Evolutionary conservation across 2,329 filamentous ascomycete species (phyloP).

Genomic region (Amphichorda felina): DNA sequence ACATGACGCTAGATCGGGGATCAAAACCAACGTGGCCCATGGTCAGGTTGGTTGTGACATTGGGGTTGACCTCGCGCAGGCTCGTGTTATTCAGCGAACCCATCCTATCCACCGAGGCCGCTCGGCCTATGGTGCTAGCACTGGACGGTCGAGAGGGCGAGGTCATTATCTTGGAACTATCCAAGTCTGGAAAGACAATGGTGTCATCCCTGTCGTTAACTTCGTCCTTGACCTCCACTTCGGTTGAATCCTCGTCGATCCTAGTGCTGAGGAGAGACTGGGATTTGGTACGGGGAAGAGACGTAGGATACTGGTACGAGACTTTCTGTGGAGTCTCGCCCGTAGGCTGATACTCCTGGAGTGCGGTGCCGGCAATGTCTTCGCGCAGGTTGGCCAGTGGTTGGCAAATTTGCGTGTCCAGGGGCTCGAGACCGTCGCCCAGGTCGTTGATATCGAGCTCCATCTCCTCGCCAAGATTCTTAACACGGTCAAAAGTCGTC

Average conservation of each 20-base stretch:
- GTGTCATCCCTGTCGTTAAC: conserved; percentile 11
- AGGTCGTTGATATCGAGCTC: conserved; percentile 46
- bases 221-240: background rate
- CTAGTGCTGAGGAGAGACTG: conserved; percentile 5
- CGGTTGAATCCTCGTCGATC: background rate
- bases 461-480: conserved; percentile 56
- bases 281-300: conserved; percentile 57
- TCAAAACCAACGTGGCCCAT: conserved; percentile 26
- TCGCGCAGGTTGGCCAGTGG: conserved; percentile 62
- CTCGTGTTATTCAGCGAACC: conserved; percentile 26
- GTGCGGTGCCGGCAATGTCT: conserved; percentile 48
- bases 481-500: conserved; percentile 54
- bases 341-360: conserved; percentile 76
- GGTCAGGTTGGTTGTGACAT: conserved; percentile 29
- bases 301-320: conserved; percentile 68
- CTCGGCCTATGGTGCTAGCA: conserved; percentile 8
- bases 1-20: conserved; percentile 26
- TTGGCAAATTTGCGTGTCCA: conserved; percentile 49
- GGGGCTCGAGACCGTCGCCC: conserved; percentile 46
- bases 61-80: conserved; percentile 44
- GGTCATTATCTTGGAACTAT: conserved; percentile 12
- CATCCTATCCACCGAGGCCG: conserved; percentile 12
- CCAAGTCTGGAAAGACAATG: conserved; percentile 28
- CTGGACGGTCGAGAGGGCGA: conserved; percentile 2
- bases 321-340: conserved; percentile 76